phyloP scores from a whole-genome alignment of 306 rosid species.

The Gillenia trifoliata region DNA sequence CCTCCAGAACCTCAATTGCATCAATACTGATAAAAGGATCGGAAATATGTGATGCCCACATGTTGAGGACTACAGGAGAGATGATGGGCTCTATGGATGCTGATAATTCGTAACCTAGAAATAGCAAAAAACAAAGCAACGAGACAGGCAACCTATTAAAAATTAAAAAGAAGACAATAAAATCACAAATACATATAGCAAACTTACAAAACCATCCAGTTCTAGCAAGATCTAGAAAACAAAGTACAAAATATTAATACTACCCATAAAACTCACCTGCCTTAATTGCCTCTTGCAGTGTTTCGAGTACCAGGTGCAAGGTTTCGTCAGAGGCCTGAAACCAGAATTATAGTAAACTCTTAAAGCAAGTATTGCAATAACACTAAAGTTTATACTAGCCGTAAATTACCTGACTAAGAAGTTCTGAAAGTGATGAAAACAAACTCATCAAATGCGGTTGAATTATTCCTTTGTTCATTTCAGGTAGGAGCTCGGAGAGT shows the following conservation, averaged over 20 bases:
- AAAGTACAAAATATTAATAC: neutral
- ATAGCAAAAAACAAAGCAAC: conserved; percentile 11
- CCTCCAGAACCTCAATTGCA: conserved; percentile 95
- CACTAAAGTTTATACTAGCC: conserved; percentile 17
- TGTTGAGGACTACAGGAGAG: conserved; percentile 78
- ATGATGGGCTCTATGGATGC: conserved; percentile 58
- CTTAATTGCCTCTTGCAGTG: conserved; percentile 66
- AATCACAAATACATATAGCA: neutral
- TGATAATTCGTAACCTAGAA: conserved; percentile 60
- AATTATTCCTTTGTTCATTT: conserved; percentile 55
- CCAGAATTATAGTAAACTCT: conserved; percentile 25
- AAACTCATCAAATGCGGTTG: conserved; percentile 65
- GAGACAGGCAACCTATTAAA: conserved; percentile 14
- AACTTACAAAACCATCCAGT: neutral
- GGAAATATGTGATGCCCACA: conserved; percentile 79
- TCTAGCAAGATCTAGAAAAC: neutral
- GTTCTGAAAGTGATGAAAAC: conserved; percentile 75
- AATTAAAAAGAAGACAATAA: neutral
- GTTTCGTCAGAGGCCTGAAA: conserved; percentile 89
- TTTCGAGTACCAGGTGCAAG: conserved; percentile 88
- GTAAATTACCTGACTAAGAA: conserved; percentile 65
- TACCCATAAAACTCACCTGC: conserved; percentile 46
- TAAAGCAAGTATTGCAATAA: conserved; percentile 19
- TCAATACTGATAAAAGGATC: conserved; percentile 95
- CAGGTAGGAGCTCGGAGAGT: conserved; percentile 81